Conservation (phyloP, 192 early-diverging fungal genomes). For the Tieghemiomyces parasiticus region DNA sequence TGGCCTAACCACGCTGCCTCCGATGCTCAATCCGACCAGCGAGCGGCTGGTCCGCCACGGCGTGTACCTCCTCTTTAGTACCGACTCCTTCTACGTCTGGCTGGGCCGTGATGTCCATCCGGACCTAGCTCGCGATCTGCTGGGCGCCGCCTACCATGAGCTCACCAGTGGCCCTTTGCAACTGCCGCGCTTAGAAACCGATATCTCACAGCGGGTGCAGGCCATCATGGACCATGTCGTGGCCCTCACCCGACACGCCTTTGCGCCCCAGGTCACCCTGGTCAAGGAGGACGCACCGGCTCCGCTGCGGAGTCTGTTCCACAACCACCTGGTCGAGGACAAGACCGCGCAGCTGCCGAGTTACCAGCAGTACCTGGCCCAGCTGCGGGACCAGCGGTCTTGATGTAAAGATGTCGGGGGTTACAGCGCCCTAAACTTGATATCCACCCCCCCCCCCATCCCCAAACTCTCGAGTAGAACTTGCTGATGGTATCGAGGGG, state of each 20-base stretch:
- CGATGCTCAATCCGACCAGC: constrained; percentile 58
- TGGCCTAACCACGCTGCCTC: constrained; percentile 58
- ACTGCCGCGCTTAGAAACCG: constrained; percentile 38
- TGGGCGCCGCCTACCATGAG: constrained; percentile 67
- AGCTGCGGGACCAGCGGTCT: constrained; percentile 64
- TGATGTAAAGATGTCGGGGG: too few species aligned
- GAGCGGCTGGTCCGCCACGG: constrained; percentile 77
- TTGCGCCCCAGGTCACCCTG: constrained; percentile 62
- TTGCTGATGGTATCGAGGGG: too few species aligned
- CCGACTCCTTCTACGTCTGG: constrained; percentile 78
- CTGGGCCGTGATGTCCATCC: constrained; percentile 65
- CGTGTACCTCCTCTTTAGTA: constrained; percentile 73
- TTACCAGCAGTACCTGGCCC: constrained; percentile 59
- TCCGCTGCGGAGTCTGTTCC: constrained; percentile 63
- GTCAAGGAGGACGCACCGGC: constrained; percentile 89
- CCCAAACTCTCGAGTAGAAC: too few species aligned
- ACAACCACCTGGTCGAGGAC: constrained; percentile 85
- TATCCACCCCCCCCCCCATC: too few species aligned
- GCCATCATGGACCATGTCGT: constrained; percentile 61
- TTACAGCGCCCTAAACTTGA: too few species aligned
- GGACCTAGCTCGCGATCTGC: constrained; percentile 55
- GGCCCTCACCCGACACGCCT: constrained; percentile 48
- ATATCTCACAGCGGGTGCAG: constrained; percentile 54
- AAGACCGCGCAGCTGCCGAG: constrained; percentile 62
- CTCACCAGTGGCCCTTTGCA: constrained; percentile 62